A percentile compares a stretch with the other conserved stretches of the same genome.
These are phyloP conservation scores for Botrytis fabae DNA, from an alignment of 2,329 filamentous ascomycete species.

Conservation along the genomic window DNA sequence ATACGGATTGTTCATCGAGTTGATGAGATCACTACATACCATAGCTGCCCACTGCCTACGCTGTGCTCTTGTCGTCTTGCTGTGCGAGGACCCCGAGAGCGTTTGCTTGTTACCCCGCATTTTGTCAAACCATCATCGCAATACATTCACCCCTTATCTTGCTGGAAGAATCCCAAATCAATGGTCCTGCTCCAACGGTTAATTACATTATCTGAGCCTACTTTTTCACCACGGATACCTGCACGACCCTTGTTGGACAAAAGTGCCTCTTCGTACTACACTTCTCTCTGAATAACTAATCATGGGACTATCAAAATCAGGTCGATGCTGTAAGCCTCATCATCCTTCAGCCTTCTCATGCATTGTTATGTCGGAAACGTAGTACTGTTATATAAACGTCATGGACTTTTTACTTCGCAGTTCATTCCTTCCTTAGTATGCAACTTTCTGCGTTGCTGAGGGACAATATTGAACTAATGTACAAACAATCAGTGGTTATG, in stretches of 20 bases:
- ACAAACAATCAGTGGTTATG: background rate
- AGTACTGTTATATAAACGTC: constrained; percentile 1
- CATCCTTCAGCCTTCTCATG: background rate
- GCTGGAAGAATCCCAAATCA: background rate
- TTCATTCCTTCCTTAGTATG: background rate
- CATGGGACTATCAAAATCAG: constrained; percentile 10
- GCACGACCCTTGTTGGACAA: constrained; percentile 1
- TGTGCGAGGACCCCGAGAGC: constrained; percentile 18
- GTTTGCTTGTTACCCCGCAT: constrained; percentile 9
- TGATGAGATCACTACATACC: constrained; percentile 7
- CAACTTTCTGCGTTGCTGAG: background rate
- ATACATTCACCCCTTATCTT: background rate
- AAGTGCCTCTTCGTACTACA: background rate
- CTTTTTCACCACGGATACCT: background rate
- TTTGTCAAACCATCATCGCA: constrained; percentile 14
- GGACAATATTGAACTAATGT: background rate
- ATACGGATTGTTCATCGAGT: constrained; percentile 10
- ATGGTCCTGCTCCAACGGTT: background rate
- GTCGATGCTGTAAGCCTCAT: background rate
- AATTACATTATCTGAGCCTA: constrained; percentile 2
- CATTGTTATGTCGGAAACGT: background rate
- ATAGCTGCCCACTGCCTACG: background rate
- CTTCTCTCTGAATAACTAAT: background rate
- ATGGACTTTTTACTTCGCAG: background rate
- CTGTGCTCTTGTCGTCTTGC: background rate